phyloP scores from a whole-genome alignment of 1,284 basidiomycete species.

The Cutaneotrichosporon curvatum region DNA sequence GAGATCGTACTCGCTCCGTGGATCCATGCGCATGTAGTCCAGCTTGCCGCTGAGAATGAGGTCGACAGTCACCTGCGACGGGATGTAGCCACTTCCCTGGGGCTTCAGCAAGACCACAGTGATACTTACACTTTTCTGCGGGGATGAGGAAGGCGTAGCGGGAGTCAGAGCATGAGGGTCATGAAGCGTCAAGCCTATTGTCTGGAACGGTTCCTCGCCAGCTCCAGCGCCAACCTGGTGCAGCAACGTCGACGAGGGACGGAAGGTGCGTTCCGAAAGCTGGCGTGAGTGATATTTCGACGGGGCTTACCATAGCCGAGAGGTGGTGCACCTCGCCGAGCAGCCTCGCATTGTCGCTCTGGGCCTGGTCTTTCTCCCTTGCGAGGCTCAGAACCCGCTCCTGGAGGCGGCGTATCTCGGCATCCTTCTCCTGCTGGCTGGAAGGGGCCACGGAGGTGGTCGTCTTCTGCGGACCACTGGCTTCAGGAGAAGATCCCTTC shows the following conservation, averaged over 20 bases:
- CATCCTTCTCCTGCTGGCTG: constrained; percentile 6
- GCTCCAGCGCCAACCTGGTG: no score
- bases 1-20: constrained; percentile 16
- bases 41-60: constrained; percentile 18
- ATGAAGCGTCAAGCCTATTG: no score
- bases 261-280: constrained; percentile 3
- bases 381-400: constrained; percentile 22
- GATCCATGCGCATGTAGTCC: constrained; percentile 15
- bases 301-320: constrained; percentile 5
- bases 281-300: neutral
- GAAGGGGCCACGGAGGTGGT: constrained; percentile 1
- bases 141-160: no score
- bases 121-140: no score
- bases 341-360: constrained; percentile 10
- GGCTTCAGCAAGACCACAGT: no score
- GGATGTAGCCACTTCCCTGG: constrained; percentile 5
- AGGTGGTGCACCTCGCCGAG: constrained; percentile 13
- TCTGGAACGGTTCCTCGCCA: no score
- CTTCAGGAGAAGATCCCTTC: neutral
- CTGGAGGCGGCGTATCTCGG: constrained; percentile 11
- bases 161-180: no score
- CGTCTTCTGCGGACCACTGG: neutral
- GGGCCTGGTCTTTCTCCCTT: constrained; percentile 26
- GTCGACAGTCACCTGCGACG: constrained; percentile 10
- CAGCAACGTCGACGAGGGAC: no score